A percentile compares a stretch with the other conserved stretches of the same genome.
Conservation (phyloP, 495 filamentous ascomycete genomes). For the Lentithecium fluviatile region DNA sequence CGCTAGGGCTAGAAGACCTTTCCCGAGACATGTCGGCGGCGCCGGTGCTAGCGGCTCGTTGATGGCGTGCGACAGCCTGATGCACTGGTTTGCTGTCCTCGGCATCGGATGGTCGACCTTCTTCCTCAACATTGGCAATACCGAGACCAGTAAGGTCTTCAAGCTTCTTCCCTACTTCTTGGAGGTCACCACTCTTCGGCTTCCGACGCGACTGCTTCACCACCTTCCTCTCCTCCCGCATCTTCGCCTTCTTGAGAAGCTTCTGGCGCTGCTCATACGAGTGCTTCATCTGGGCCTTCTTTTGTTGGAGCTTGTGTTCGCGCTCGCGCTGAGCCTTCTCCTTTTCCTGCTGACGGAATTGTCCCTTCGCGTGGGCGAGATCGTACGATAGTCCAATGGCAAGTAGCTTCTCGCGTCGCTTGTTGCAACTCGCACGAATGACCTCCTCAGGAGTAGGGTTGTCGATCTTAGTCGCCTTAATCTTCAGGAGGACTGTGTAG, state of each 20-base stretch:
- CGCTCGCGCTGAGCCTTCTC: constrained; percentile 56
- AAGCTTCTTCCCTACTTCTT: constrained; percentile 23
- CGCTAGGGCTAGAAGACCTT: constrained; percentile 26
- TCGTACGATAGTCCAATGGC: constrained; percentile 81
- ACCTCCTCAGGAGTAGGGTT: constrained; percentile 63
- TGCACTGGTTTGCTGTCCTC: constrained; percentile 23
- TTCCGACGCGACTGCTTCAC: constrained; percentile 31
- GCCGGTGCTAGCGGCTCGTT: constrained; percentile 24
- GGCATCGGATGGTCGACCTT: constrained; percentile 13
- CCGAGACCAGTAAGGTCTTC: constrained; percentile 32
- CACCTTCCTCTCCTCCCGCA: constrained; percentile 35
- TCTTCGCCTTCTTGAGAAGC: constrained; percentile 31
- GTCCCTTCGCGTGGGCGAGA: constrained; percentile 75
- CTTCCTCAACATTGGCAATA: constrained; percentile 27
- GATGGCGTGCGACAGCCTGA: constrained; percentile 22
- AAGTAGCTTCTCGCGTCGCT: constrained; percentile 75
- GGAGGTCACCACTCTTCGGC: constrained; percentile 5
- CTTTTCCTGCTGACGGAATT: constrained; percentile 62
- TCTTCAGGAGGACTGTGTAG: constrained; percentile 76
- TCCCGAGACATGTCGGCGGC: constrained; percentile 16
- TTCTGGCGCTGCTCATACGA: constrained; percentile 30
- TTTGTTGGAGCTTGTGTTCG: constrained; percentile 46
- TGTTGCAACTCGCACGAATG: constrained; percentile 60
- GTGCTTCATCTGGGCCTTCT: constrained; percentile 31
- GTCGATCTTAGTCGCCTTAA: constrained; percentile 63